These are phyloP conservation scores for Trichoderma sp. DNA, from an alignment of 2,329 filamentous ascomycete species.

Conservation along the genomic window DNA sequence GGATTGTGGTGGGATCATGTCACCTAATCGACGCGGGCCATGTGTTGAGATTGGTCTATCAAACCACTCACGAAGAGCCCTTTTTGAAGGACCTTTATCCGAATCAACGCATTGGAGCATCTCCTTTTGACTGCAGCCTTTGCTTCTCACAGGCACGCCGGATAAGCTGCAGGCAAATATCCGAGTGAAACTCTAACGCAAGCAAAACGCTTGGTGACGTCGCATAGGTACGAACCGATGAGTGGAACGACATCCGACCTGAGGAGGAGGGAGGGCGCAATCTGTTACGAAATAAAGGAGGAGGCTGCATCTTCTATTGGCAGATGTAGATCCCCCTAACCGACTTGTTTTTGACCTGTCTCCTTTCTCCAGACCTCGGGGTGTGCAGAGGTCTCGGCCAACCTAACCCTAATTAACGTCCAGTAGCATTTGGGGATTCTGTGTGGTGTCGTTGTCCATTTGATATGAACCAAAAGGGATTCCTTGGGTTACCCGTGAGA, in stretches of 20 bases:
- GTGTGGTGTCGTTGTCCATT: background rate
- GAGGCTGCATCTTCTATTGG: background rate
- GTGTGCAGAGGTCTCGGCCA: background rate
- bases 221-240: background rate
- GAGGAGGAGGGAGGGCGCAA: background rate
- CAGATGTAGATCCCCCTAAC: background rate
- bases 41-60: background rate
- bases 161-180: slow-evolving; percentile 8
- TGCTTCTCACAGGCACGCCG: background rate
- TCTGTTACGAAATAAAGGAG: slow-evolving; percentile 8
- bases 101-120: background rate
- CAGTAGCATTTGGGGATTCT: background rate
- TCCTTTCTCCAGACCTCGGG: background rate
- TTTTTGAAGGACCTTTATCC: background rate
- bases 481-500: background rate
- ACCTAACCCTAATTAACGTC: background rate
- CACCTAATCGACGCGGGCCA: background rate
- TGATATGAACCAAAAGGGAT: background rate
- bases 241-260: background rate
- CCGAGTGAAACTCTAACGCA: slow-evolving; percentile 4
- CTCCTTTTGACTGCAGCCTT: background rate
- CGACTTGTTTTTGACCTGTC: background rate
- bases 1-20: background rate
- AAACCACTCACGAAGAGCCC: background rate
- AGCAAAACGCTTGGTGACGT: slow-evolving; percentile 5